Evolutionary conservation across 1,284 basidiomycete genomes (phyloP), one percentile per base, ranked within the genome.

Genomic region (Rhodofomes roseus): DNA sequence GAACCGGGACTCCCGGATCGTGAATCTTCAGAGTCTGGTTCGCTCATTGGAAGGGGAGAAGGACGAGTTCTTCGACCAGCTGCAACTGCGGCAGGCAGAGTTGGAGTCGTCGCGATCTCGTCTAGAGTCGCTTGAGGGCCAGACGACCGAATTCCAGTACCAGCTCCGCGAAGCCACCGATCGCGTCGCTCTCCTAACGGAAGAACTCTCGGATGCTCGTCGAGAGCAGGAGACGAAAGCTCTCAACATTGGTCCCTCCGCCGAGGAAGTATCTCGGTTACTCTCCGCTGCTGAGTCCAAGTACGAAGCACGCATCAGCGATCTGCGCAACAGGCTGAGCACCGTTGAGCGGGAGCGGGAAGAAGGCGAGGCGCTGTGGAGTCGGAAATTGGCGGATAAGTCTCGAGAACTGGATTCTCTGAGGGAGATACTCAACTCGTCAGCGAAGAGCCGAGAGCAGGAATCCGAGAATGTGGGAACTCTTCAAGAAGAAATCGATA

Each of bases 61-160:
- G 66, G 86, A 87, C 64, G 71, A 78, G 18, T 82, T 93, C 59
- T 97, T 96, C 69, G 91, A 94, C 63, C 85, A 90, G 60, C 78
- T 93, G 4, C 93, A 97, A 73, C 68, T 90, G 44, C 87, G 91
- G 27, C 92, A 96, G 71, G 93, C 91, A 14, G 94, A 97, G 68
- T 73, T 91, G 16, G 95, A 98, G 74, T 89, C 90, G 0, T 85
- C 87, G 1, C 86, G 89, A 61, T 84, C 83, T 2, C 85, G 90
- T 61, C 78, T 88, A 1, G 92, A 93, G 66, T 82, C 81, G 0
- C 74, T 94, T 34, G 85, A 91, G 65, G 85, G 86, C 54, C 87
- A 90, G 66, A 89, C 86, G 46, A 86, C 86, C 9, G 95, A 98
- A 70, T 78, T 93, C 37, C 86, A 93, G 65, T 95, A 90, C 70